Evolutionary conservation across 352 stramenopile genomes (phyloP).

Genomic region (Pythium volutum): DNA sequence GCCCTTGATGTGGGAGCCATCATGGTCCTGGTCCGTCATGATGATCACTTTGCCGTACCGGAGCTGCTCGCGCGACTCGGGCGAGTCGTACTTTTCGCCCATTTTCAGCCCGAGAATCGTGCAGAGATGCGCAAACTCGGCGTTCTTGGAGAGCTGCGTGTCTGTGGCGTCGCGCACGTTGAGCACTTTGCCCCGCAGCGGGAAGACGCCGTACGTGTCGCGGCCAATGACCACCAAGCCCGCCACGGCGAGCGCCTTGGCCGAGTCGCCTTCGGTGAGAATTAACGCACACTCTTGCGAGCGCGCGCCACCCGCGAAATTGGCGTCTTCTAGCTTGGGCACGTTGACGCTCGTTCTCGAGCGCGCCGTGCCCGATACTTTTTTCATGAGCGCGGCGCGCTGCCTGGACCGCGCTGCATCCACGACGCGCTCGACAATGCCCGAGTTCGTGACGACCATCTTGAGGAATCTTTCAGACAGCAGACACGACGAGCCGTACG

Average conservation of each 20-base stretch:
- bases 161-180: constrained; percentile 88
- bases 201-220: constrained; percentile 99
- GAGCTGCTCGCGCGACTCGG: constrained; percentile 88
- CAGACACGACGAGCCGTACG: constrained; percentile 88
- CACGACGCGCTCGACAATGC: constrained; percentile 94
- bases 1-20: constrained; percentile 99
- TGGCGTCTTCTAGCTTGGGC: constrained; percentile 99
- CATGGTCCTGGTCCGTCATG: constrained; percentile 99
- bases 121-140: constrained; percentile 94
- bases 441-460: constrained; percentile 91
- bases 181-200: constrained; percentile 95
- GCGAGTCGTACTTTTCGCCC: constrained; percentile 91
- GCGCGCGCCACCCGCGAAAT: constrained; percentile 91
- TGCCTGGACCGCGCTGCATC: constrained; percentile 93
- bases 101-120: constrained; percentile 98
- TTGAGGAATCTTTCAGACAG: constrained; percentile 96
- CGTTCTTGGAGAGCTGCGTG: constrained; percentile 90
- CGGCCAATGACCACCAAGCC: constrained; percentile 97
- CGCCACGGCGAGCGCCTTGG: constrained; percentile 98
- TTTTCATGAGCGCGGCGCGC: constrained; percentile 91
- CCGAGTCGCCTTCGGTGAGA: constrained; percentile 99
- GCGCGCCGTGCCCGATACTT: constrained; percentile 48
- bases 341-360: constrained; percentile 90
- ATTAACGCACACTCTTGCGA: constrained; percentile 96
- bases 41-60: constrained; percentile 99